Conservation (phyloP, 2,329 filamentous ascomycete genomes). For the Botrytis fragariae region DNA sequence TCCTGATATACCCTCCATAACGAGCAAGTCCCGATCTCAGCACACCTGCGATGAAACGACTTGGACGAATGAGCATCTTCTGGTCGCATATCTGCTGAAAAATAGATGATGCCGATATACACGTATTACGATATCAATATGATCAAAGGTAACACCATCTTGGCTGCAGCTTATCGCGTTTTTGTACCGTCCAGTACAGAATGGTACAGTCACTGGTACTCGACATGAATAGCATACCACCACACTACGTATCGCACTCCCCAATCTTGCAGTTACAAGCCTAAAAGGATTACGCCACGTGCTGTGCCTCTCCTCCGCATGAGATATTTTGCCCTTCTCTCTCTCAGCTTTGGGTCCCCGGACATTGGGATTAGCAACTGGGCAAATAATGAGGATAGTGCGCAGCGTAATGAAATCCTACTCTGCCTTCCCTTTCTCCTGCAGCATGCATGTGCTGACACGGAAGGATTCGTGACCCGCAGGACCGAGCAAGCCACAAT, state of each 20-base stretch:
- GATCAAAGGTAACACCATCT: slow-evolving; percentile 21
- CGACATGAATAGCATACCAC: slow-evolving; percentile 11
- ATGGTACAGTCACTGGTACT: slow-evolving; percentile 13
- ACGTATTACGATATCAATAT: slow-evolving; percentile 19
- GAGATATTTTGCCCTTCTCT: slow-evolving; percentile 4
- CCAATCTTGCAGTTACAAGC: neutral
- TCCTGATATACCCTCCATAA: slow-evolving; percentile 23
- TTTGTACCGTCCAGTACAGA: neutral
- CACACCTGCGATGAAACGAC: slow-evolving; percentile 13
- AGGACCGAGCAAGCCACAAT: slow-evolving; percentile 23
- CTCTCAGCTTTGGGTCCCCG: slow-evolving; percentile 10
- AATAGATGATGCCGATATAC: slow-evolving; percentile 9
- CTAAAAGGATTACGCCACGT: slow-evolving; percentile 12
- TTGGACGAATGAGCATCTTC: slow-evolving; percentile 12
- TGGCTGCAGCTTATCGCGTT: slow-evolving; percentile 15
- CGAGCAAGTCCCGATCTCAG: slow-evolving; percentile 8
- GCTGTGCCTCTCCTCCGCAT: slow-evolving; percentile 21
- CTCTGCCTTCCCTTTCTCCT: slow-evolving; percentile 15
- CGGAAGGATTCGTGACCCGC: slow-evolving; percentile 21
- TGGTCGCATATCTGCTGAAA: neutral
- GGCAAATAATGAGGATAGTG: neutral
- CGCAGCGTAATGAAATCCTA: slow-evolving; percentile 10
- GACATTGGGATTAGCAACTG: neutral
- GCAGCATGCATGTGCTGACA: slow-evolving; percentile 22
- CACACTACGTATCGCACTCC: neutral